Percentiles rank a stretch among this genome's conserved stretches.
Evolutionary conservation across 1,284 basidiomycete genomes (phyloP).

Genomic region (Binderoboletus segoi): DNA sequence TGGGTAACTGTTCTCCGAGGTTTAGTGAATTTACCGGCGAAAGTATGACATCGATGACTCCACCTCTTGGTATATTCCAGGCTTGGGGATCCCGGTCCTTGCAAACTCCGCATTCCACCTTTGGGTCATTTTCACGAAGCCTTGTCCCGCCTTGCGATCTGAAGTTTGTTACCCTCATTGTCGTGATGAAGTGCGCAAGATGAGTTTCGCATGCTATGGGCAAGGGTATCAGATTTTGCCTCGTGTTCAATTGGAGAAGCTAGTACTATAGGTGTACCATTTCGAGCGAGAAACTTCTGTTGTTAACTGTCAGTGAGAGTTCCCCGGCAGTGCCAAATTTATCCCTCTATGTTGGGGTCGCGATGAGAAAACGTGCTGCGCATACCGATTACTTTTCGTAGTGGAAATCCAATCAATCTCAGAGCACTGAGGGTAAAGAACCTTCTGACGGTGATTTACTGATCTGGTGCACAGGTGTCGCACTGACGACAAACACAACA

Average conservation of each 20-base stretch:
- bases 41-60: slow-evolving; percentile 2
- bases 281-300: slow-evolving; percentile 11
- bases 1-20: slow-evolving; percentile 16
- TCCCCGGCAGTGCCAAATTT: slow-evolving; percentile 12
- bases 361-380: slow-evolving; percentile 1
- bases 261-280: neutral
- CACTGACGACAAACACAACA: slow-evolving; percentile 10
- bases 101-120: slow-evolving; percentile 25
- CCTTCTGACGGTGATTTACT: neutral
- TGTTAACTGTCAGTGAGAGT: neutral
- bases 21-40: slow-evolving; percentile 10
- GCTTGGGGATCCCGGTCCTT: slow-evolving; percentile 14
- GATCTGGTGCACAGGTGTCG: slow-evolving; percentile 8
- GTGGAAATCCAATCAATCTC: slow-evolving; percentile 8
- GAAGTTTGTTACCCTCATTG: slow-evolving; percentile 15
- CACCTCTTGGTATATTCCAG: slow-evolving; percentile 10
- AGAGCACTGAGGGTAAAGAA: neutral
- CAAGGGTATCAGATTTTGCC: slow-evolving; percentile 12
- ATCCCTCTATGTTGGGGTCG: neutral
- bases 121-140: slow-evolving; percentile 5
- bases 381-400: neutral
- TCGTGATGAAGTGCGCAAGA: slow-evolving; percentile 21
- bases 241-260: slow-evolving; percentile 23
- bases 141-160: slow-evolving; percentile 17
- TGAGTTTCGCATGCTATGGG: slow-evolving; percentile 8